These are phyloP conservation scores for Hylodesmum podocarpum DNA, from an alignment of 306 rosid genomes.

Conservation along the genomic window DNA sequence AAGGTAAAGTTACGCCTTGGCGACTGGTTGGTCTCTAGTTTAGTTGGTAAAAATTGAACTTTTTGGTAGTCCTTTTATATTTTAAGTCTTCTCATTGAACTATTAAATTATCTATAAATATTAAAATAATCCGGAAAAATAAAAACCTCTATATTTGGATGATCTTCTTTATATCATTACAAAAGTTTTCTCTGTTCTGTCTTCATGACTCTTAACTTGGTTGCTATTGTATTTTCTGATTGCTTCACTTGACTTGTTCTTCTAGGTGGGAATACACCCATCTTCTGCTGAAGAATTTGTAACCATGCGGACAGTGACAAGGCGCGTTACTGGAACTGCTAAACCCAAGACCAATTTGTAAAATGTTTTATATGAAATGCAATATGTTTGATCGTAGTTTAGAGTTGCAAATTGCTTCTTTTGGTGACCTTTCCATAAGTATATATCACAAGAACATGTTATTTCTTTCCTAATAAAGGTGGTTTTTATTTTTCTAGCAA, in stretches of 20 bases:
- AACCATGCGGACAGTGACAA: slow-evolving; percentile 78
- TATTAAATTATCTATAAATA: too few relatives aligned
- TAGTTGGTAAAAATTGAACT: not conserved
- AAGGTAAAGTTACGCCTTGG: too few relatives aligned
- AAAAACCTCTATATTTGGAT: not conserved
- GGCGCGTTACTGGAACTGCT: slow-evolving; percentile 53
- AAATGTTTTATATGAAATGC: not conserved
- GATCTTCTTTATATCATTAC: not conserved
- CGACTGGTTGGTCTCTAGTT: too few relatives aligned
- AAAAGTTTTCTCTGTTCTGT: not conserved
- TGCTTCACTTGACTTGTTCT: not conserved
- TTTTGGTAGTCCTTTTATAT: not conserved
- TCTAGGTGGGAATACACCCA: slow-evolving; percentile 95
- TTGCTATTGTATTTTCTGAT: not conserved
- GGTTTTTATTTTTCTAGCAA: not conserved
- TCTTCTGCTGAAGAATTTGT: slow-evolving; percentile 95
- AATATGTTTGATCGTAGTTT: not conserved
- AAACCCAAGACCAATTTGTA: slow-evolving; percentile 59
- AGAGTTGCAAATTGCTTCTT: not conserved
- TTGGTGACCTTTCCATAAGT: not conserved
- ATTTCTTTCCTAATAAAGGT: not conserved
- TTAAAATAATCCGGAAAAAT: not conserved
- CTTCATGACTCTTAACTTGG: not conserved
- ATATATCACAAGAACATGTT: not conserved
- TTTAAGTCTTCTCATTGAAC: not conserved